Evolutionary conservation across 108 stramenopile species (phyloP).

Genomic region (Nitzschia sp.): DNA sequence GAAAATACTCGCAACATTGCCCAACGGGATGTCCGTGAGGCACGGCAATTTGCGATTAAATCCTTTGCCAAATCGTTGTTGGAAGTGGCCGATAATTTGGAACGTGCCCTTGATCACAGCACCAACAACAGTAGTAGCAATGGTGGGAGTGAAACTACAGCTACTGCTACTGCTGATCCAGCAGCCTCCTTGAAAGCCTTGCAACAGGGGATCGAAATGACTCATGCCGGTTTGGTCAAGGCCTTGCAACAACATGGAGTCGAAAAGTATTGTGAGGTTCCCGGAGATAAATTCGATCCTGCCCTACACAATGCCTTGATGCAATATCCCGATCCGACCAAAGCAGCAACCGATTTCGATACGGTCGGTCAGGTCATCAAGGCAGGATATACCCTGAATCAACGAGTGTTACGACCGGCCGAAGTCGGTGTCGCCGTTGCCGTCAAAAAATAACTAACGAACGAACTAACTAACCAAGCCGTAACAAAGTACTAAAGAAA

Average conservation of each 20-base stretch:
- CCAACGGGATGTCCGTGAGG: slow-evolving; percentile 82
- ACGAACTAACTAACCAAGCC: too few relatives aligned
- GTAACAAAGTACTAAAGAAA: too few relatives aligned
- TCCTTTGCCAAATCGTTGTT: slow-evolving; percentile 88
- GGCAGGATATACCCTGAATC: slow-evolving; percentile 91
- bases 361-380: slow-evolving; percentile 95
- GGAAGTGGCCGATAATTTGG: slow-evolving; percentile 93
- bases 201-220: slow-evolving; percentile 93
- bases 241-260: slow-evolving; percentile 86
- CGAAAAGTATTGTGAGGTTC: slow-evolving; percentile 73
- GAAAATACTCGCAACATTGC: slow-evolving; percentile 97
- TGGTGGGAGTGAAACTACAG: slow-evolving; percentile 61
- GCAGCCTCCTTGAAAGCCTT: slow-evolving; percentile 63
- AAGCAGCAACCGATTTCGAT: slow-evolving; percentile 66
- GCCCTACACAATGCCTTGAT: slow-evolving; percentile 95
- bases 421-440: slow-evolving; percentile 96
- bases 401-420: slow-evolving; percentile 93
- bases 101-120: slow-evolving; percentile 83
- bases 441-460: slow-evolving; percentile 84
- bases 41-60: slow-evolving; percentile 79
- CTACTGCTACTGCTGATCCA: slow-evolving; percentile 36
- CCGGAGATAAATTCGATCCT: slow-evolving; percentile 95
- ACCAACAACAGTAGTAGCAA: too few relatives aligned
- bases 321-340: slow-evolving; percentile 77
- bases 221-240: slow-evolving; percentile 82